phyloP scores from a whole-genome alignment of 164 flowering plant species.

The Nelumbo lutea region DNA sequence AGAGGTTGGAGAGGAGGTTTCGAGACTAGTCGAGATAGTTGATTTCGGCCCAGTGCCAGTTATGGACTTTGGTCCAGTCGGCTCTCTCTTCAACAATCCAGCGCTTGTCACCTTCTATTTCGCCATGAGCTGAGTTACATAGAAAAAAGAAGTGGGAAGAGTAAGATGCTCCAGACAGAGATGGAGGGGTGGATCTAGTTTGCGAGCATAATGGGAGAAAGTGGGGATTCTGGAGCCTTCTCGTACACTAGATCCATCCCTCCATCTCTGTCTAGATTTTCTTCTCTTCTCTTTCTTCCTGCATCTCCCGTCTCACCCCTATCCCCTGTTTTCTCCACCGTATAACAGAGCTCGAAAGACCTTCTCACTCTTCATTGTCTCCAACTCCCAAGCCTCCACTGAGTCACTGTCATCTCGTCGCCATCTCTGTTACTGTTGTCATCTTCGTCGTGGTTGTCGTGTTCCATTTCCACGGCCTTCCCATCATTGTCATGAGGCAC shows the following conservation, averaged over 20 bases:
- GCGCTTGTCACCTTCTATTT: slow-evolving; percentile 89
- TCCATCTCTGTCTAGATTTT: background rate
- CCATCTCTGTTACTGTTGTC: too few species aligned
- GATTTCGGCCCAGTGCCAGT: slow-evolving; percentile 99
- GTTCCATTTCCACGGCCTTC: too few species aligned
- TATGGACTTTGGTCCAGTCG: slow-evolving; percentile 97
- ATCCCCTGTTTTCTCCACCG: too few species aligned
- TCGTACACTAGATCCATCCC: background rate
- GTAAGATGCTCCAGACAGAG: background rate
- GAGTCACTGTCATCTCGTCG: too few species aligned
- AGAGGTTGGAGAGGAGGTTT: slow-evolving; percentile 41
- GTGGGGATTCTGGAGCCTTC: background rate
- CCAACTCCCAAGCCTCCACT: too few species aligned
- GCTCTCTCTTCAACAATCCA: slow-evolving; percentile 97
- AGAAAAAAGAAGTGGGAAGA: background rate
- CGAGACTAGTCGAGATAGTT: slow-evolving; percentile 87
- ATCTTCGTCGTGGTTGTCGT: too few species aligned
- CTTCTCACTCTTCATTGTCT: too few species aligned
- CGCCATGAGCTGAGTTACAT: slow-evolving; percentile 46
- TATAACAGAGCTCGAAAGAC: too few species aligned
- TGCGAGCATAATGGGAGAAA: too few species aligned
- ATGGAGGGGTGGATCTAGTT: background rate
- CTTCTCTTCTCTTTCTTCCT: background rate
- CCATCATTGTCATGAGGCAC: too few species aligned
- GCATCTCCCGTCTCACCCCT: too few species aligned